These are phyloP conservation scores for Phytopythium aichiense DNA, from an alignment of 352 stramenopile species.

Conservation along the genomic window DNA sequence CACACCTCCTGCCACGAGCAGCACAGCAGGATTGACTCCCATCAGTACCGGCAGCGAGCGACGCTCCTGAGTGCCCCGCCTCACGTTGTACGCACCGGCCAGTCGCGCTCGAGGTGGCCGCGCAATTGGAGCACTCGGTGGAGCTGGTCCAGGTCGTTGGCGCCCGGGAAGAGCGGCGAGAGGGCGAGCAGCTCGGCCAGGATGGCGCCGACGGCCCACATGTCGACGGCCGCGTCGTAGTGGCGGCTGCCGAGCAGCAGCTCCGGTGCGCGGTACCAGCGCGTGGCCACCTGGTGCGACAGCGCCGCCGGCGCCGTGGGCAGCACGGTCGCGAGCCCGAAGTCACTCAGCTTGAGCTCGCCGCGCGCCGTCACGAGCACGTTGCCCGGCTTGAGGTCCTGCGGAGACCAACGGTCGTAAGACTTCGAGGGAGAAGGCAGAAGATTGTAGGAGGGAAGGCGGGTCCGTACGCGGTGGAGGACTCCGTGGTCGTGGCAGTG, in stretches of 20 bases:
- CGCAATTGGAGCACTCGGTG: constrained; percentile 68
- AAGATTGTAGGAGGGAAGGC: not conserved
- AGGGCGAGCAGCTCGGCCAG: constrained; percentile 60
- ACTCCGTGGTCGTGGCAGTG: constrained; percentile 63
- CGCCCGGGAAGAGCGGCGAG: constrained; percentile 66
- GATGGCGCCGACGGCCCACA: constrained; percentile 69
- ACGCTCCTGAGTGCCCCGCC: not conserved
- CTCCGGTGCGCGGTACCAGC: constrained; percentile 81
- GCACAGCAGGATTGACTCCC: not conserved
- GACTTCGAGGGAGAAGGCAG: no score
- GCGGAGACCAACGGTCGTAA: not conserved
- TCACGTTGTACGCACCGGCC: constrained; percentile 26
- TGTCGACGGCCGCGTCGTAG: constrained; percentile 63
- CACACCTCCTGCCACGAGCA: constrained; percentile 19
- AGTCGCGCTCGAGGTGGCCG: constrained; percentile 47
- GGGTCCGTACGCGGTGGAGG: constrained; percentile 42
- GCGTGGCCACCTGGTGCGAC: constrained; percentile 74
- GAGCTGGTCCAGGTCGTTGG: constrained; percentile 83
- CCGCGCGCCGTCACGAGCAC: constrained; percentile 45
- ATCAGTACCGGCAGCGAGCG: not conserved
- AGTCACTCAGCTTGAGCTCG: constrained; percentile 74
- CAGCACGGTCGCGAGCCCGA: constrained; percentile 74
- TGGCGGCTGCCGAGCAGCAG: constrained; percentile 64
- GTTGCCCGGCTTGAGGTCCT: constrained; percentile 79
- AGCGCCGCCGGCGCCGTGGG: constrained; percentile 30